Conservation (phyloP, 345 rosid genomes). For the Aurinia saxatilis region DNA sequence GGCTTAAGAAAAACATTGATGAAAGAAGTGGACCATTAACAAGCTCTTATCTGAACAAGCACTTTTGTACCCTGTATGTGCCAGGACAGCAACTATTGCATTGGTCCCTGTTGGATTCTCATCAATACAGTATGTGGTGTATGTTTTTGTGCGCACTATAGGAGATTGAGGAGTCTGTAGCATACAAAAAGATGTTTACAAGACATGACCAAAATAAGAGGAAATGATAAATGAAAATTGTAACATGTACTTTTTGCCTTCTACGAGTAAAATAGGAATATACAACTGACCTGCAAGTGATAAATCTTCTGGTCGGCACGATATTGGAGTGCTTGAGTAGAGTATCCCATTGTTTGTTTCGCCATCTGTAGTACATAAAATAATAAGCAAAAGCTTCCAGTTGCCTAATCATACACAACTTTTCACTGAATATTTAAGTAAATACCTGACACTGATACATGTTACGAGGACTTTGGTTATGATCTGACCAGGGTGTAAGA, state of each 20-base stretch:
- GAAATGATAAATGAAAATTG: slow-evolving; percentile 3
- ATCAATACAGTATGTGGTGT: slow-evolving; percentile 64
- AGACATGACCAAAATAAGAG: not conserved
- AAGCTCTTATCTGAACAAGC: not conserved
- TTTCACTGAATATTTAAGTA: not conserved
- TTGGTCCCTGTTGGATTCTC: slow-evolving; percentile 91
- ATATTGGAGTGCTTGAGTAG: slow-evolving; percentile 66
- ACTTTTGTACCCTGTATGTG: slow-evolving; percentile 76
- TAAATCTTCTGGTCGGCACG: slow-evolving; percentile 97
- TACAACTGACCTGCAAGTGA: slow-evolving; percentile 74
- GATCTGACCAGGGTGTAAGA: slow-evolving; percentile 99
- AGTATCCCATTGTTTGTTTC: slow-evolving; percentile 93
- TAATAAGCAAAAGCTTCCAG: not conserved
- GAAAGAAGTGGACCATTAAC: not conserved
- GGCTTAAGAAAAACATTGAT: not conserved
- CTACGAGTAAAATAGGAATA: not conserved
- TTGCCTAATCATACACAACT: not conserved
- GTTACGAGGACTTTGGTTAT: slow-evolving; percentile 97
- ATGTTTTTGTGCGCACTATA: slow-evolving; percentile 72
- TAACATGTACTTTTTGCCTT: slow-evolving; percentile 3
- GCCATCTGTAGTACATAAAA: slow-evolving; percentile 62
- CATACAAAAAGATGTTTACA: not conserved
- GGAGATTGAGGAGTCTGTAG: slow-evolving; percentile 97
- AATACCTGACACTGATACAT: slow-evolving; percentile 98
- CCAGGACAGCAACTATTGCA: slow-evolving; percentile 95